A percentile compares a stretch with the other conserved stretches of the same genome.
Conservation (phyloP, 495 filamentous ascomycete genomes). For the Lasiosphaeria hispida region DNA sequence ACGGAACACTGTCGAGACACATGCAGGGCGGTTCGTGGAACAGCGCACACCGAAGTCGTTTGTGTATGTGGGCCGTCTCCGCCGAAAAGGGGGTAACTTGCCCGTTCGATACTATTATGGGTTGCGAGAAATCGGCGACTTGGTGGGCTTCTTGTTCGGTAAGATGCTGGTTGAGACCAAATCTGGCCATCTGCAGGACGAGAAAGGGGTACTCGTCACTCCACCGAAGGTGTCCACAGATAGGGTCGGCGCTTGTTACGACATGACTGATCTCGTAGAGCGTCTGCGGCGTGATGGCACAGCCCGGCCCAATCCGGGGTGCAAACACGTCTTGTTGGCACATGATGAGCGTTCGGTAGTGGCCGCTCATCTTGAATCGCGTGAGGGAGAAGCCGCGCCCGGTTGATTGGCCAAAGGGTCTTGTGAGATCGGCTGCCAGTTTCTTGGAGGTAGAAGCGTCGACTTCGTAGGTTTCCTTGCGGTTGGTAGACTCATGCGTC, state of each 20-base stretch:
- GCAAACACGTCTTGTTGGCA: constrained; percentile 5
- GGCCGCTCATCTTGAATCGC: constrained; percentile 2
- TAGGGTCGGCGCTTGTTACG: constrained; percentile 8
- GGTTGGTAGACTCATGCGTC: background rate
- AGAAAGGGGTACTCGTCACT: constrained; percentile 11
- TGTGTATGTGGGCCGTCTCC: background rate
- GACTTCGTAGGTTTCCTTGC: background rate
- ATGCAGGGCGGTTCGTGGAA: constrained; percentile 5
- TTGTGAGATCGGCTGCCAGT: constrained; percentile 7
- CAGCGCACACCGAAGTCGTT: constrained; percentile 16
- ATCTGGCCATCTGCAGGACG: constrained; percentile 7
- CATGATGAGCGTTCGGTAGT: constrained; percentile 4
- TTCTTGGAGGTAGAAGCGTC: background rate
- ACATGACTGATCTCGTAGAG: constrained; percentile 8
- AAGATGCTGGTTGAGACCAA: constrained; percentile 1
- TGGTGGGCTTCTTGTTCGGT: constrained; percentile 1
- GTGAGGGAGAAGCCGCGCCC: constrained; percentile 12
- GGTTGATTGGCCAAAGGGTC: too few relatives aligned
- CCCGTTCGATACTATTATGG: background rate
- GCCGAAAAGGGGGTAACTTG: background rate
- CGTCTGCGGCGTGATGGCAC: background rate
- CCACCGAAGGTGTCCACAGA: constrained; percentile 13
- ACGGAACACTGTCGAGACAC: constrained; percentile 10
- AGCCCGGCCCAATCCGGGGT: constrained; percentile 4
- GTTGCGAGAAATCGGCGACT: constrained; percentile 5